Percentiles rank a stretch among this genome's conserved stretches.
phyloP scores from a whole-genome alignment of 257 asterid genomes.

The Fraxinus anomala region DNA sequence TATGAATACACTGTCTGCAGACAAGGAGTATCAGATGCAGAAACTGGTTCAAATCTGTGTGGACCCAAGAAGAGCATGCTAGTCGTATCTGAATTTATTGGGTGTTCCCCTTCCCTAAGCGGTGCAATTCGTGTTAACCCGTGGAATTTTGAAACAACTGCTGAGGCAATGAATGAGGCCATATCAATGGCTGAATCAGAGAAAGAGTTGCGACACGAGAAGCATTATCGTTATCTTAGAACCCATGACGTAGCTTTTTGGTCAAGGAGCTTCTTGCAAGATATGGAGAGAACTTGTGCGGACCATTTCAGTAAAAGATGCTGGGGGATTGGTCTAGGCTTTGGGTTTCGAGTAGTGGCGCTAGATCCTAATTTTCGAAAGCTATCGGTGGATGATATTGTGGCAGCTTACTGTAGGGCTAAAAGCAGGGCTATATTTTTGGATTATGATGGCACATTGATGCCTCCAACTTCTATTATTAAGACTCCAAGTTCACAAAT shows the following conservation, averaged over 20 bases:
- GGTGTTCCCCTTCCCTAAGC: slow-evolving; percentile 83
- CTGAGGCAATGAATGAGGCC: slow-evolving; percentile 76
- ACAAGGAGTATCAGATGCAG: slow-evolving; percentile 63
- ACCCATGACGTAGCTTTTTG: slow-evolving; percentile 74
- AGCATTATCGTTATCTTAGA: slow-evolving; percentile 77
- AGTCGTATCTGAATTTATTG: slow-evolving; percentile 78
- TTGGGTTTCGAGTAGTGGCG: slow-evolving; percentile 81
- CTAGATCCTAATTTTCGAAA: slow-evolving; percentile 78
- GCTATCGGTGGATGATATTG: slow-evolving; percentile 66
- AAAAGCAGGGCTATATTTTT: slow-evolving; percentile 71
- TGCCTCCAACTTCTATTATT: slow-evolving; percentile 71
- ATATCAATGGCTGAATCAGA: slow-evolving; percentile 67
- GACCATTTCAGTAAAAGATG: slow-evolving; percentile 78
- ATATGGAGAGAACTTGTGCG: slow-evolving; percentile 76
- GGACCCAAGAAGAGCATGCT: slow-evolving; percentile 78
- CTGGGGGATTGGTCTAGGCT: slow-evolving; percentile 81
- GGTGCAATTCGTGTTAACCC: slow-evolving; percentile 85
- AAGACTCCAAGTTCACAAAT: slow-evolving; percentile 66
- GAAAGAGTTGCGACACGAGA: slow-evolving; percentile 78
- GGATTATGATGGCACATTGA: slow-evolving; percentile 85
- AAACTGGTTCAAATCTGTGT: slow-evolving; percentile 40
- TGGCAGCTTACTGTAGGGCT: slow-evolving; percentile 55
- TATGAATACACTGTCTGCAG: slow-evolving; percentile 75
- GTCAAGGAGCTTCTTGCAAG: slow-evolving; percentile 84
- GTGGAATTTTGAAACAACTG: slow-evolving; percentile 75